Evolutionary conservation across 2,329 filamentous ascomycete genomes (phyloP).

Genomic region (Sordariomycetes sp.): DNA sequence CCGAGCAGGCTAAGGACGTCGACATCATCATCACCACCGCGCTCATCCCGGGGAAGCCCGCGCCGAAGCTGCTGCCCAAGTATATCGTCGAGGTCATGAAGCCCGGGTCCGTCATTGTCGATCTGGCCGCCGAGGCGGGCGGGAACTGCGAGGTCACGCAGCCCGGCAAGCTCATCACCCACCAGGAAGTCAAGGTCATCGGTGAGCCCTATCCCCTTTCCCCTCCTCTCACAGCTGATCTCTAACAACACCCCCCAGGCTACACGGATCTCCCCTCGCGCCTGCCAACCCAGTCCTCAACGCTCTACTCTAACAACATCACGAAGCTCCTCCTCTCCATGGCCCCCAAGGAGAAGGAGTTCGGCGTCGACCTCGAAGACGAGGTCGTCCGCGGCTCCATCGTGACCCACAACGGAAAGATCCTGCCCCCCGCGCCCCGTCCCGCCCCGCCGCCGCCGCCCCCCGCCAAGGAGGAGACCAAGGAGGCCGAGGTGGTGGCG

Average conservation of each 20-base stretch:
- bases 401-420: slow-evolving; percentile 66
- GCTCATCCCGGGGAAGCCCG: slow-evolving; percentile 75
- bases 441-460: slow-evolving; percentile 47
- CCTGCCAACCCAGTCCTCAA: slow-evolving; percentile 80
- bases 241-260: slow-evolving; percentile 24
- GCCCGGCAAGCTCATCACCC: slow-evolving; percentile 56
- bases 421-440: slow-evolving; percentile 66
- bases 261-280: slow-evolving; percentile 84
- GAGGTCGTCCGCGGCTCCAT: slow-evolving; percentile 81
- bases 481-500: slow-evolving; percentile 49
- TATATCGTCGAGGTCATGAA: slow-evolving; percentile 77
- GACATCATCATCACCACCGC: slow-evolving; percentile 91
- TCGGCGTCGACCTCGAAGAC: slow-evolving; percentile 69
- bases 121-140: slow-evolving; percentile 78
- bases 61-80: slow-evolving; percentile 76
- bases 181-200: slow-evolving; percentile 76
- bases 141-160: slow-evolving; percentile 80
- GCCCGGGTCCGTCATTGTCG: slow-evolving; percentile 78
- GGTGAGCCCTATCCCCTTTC: slow-evolving; percentile 36
- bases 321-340: slow-evolving; percentile 81
- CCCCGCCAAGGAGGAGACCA: slow-evolving; percentile 22
- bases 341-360: slow-evolving; percentile 64
- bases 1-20: slow-evolving; percentile 76
- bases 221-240: neutral
- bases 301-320: slow-evolving; percentile 88